Evolutionary conservation across 352 stramenopile genomes (phyloP), one percentile per base, ranked within the genome.

Genomic region (Pythium dissotocum): DNA sequence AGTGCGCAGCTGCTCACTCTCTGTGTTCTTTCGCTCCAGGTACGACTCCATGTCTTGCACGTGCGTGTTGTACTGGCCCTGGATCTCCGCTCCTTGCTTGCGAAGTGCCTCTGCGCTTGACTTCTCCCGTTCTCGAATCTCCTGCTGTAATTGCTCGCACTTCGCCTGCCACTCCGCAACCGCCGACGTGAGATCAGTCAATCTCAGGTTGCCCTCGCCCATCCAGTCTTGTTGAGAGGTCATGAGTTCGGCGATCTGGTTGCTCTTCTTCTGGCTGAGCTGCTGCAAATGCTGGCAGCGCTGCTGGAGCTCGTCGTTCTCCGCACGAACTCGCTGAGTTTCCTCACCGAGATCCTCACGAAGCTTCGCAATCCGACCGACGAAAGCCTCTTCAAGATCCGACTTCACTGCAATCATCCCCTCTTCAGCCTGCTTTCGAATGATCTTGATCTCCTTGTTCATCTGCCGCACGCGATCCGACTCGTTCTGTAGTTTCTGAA

Each of bases 11-110:
- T 91, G 73, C 18, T 90, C 78, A 63, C 77, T 82, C 38, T 93
- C 82, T 35, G 63, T 56, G 10, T 69, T 83, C 55, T 82, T 72
- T 24, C 83, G 62, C 21, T 75, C 63, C 51, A 75, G 18, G 30
- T 67, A 71, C 18, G 56, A 52, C 26, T 75, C 62, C 58, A 75
- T 70, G 18, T 75, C 71, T 61, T 88, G 71, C 1, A 89, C 81
- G 61, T 90, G 80, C 5, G 67, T 56, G 10, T 77, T 88, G 61
- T 88, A 89, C 65, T 91, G 79, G 7, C 49, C 69, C 57, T 93
- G 81, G 30, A 87, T 87, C 35, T 86, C 77, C 24, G 58, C 71
- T 61, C 70, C 69, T 48, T 90, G 85, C 8, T 68, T 65, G 49
- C 78, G 78, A 33, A 93, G 58, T 4, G 73, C 72, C 68, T 90